Percentiles rank a stretch among this genome's conserved stretches.
Evolutionary conservation across 1,284 basidiomycete species (phyloP).

Genomic region (Omphalotus olearius): DNA sequence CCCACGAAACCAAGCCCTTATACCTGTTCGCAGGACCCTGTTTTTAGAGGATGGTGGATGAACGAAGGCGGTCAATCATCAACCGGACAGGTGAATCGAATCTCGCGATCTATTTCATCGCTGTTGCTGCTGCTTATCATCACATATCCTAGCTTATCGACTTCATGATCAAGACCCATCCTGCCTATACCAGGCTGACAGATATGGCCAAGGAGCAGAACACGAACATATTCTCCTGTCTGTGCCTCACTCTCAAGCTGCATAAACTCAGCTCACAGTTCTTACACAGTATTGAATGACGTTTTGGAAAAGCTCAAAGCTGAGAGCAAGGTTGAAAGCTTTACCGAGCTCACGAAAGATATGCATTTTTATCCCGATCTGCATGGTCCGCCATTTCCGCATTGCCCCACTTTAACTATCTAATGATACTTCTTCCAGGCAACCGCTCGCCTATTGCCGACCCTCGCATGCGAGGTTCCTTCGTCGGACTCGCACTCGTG

Average conservation of each 20-base stretch:
- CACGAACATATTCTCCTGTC: conserved; percentile 57
- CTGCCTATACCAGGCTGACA: conserved; percentile 72
- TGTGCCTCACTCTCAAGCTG: conserved; percentile 12
- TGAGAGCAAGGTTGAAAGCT: conserved; percentile 52
- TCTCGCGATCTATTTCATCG: not conserved
- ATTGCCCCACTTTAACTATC: not conserved
- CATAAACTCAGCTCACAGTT: not conserved
- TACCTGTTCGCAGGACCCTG: conserved; percentile 52
- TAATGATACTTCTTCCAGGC: conserved; percentile 39
- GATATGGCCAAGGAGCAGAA: conserved; percentile 50
- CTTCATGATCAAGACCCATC: conserved; percentile 91
- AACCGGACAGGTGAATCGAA: conserved; percentile 75
- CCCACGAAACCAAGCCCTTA: not conserved
- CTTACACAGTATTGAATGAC: conserved; percentile 64
- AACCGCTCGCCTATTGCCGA: conserved; percentile 97
- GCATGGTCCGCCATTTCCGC: conserved; percentile 47
- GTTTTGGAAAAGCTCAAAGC: conserved; percentile 65
- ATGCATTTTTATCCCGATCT: conserved; percentile 95
- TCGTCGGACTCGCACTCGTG: conserved; percentile 82
- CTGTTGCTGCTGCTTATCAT: not conserved
- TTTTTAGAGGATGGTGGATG: conserved; percentile 98
- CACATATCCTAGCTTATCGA: conserved; percentile 69
- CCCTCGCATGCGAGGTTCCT: conserved; percentile 87
- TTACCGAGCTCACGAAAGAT: conserved; percentile 86
- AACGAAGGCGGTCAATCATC: conserved; percentile 99